Evolutionary conservation across 2,329 filamentous ascomycete species (phyloP).

Genomic region (Paraphaeosphaeria minitans): DNA sequence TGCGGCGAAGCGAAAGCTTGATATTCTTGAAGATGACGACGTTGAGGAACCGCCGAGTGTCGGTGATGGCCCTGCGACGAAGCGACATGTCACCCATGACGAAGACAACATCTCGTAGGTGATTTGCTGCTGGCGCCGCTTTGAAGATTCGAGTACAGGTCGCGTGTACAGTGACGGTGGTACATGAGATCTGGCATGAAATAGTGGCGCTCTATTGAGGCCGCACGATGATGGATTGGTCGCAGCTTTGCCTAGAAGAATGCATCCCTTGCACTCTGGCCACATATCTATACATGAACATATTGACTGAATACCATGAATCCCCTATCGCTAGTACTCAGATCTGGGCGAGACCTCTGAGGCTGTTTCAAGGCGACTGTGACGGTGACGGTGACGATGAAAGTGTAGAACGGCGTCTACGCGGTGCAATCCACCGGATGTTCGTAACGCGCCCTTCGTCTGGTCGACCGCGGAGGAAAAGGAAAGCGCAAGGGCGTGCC

Average conservation of each 20-base stretch:
- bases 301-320: background rate
- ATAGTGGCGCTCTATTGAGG: too few relatives aligned
- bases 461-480: background rate
- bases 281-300: background rate
- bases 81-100: constrained; percentile 29
- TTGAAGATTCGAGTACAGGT: background rate
- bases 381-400: background rate
- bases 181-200: background rate
- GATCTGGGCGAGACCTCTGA: background rate
- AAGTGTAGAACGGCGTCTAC: background rate
- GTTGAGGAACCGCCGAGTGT: constrained; percentile 9
- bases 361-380: background rate
- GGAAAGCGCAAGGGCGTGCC: constrained; percentile 6
- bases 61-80: constrained; percentile 21
- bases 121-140: background rate
- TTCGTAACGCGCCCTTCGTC: background rate
- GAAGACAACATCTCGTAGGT: background rate
- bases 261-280: background rate
- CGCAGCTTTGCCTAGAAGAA: background rate
- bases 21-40: constrained; percentile 12
- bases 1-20: constrained; percentile 34
- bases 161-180: background rate
- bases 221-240: background rate
- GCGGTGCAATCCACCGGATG: background rate
- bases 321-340: background rate